phyloP scores from a whole-genome alignment of 345 rosid species.

The Corymbia maculata region DNA sequence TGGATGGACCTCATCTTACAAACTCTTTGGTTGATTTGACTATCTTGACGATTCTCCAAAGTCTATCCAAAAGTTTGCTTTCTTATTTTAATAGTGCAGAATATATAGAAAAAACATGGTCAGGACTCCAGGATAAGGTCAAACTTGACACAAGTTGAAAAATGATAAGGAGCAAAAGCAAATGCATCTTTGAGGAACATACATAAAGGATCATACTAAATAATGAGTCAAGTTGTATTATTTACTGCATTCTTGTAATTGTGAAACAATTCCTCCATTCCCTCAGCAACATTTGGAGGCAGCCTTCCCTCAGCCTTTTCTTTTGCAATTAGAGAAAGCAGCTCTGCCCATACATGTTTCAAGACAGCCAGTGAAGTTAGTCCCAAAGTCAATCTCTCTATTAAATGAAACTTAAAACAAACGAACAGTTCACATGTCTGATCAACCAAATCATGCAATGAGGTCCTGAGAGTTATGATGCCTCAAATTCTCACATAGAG shows the following conservation, averaged over 20 bases:
- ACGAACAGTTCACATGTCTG: not conserved
- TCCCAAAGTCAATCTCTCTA: not conserved
- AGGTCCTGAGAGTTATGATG: not conserved
- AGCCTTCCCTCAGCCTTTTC: conserved; percentile 70
- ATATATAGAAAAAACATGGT: not conserved
- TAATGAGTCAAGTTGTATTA: conserved; percentile 15
- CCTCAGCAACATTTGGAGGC: conserved; percentile 62
- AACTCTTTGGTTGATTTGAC: not conserved
- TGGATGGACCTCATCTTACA: not conserved
- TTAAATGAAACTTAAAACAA: not conserved
- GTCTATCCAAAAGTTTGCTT: not conserved
- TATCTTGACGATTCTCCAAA: not conserved
- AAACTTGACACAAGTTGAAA: not conserved
- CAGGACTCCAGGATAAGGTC: not conserved
- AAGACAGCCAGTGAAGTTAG: conserved; percentile 2
- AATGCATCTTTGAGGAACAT: not conserved
- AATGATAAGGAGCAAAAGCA: not conserved
- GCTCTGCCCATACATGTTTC: conserved; percentile 37
- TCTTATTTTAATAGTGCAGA: not conserved
- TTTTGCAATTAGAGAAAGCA: conserved; percentile 60
- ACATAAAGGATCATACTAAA: not conserved
- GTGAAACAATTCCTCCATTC: conserved; percentile 80
- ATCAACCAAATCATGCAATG: not conserved
- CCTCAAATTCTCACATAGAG: not conserved
- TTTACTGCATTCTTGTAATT: conserved; percentile 90